Evolutionary conservation across 148 eudicot genomes (phyloP), one percentile per base, ranked within the genome.

Genomic region (Persicaria maculosa): DNA sequence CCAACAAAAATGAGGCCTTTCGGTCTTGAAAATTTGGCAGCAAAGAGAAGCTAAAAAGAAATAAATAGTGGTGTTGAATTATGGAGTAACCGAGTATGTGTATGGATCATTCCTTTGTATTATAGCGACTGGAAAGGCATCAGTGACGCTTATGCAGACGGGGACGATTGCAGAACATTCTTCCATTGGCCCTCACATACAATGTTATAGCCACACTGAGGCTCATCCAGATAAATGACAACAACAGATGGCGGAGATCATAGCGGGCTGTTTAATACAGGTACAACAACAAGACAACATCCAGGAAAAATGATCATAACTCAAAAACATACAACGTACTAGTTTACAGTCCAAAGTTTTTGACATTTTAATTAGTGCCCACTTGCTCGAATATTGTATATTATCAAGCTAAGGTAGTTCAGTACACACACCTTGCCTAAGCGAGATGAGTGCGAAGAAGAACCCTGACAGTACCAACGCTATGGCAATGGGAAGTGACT

Each of bases 401-500:
- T n/a, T n/a, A n/a, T n/a, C n/a, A n/a, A n/a, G n/a, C n/a, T n/a
- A n/a, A 1, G 25, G 25, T 31, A 31, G 40, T 31, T 31, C 1
- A 48, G 36, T 10, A 65, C 20, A 79, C 88, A 73, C 55, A 95
- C 97, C 97, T 88, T 86, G 88, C 54, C 86, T 83, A 74, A 95
- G 79, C 44, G 97, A 90, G 83, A 87, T 78, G 20, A 82, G 19
- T 36, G 98, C 77, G 50, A 91, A 88, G 69, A 86, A 76, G 80
- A 86, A 81, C 72, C 88, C 98, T 43, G 77, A 79, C 76, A 90
- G 10, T 54, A 86, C 80, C 74, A 90, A 73, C 44, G 65, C 74
- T 25, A 92, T 75, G 76, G 97, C 98, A 77, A 92, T 44, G 0
- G 86, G 97, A 73, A 92, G 89, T 74, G 93, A 90, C 98, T 95